Conservation (phyloP, 1,284 basidiomycete species). For the Fomitiporia mediterranea region DNA sequence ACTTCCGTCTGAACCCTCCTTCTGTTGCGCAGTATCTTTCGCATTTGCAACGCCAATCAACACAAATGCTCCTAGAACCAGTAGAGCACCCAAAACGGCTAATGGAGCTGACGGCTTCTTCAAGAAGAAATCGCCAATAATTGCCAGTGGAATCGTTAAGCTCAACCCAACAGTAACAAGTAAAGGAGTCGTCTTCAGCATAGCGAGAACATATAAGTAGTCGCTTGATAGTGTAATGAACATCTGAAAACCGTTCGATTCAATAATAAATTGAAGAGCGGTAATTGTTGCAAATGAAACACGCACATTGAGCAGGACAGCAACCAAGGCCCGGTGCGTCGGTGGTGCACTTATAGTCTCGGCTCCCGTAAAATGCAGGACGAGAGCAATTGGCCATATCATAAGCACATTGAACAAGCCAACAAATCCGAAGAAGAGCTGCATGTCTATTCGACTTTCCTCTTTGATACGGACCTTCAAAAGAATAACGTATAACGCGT, state of each 20-base stretch:
- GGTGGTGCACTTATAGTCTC: conserved; percentile 78
- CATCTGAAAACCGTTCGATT: conserved; percentile 51
- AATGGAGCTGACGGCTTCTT: conserved; percentile 49
- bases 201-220: conserved; percentile 85
- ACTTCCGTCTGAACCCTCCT: conserved; percentile 25
- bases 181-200: conserved; percentile 95
- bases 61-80: conserved; percentile 66
- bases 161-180: conserved; percentile 93
- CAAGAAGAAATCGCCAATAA: conserved; percentile 73
- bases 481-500: conserved; percentile 88
- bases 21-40: conserved; percentile 25
- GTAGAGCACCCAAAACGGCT: conserved; percentile 60
- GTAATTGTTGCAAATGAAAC: conserved; percentile 11
- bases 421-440: conserved; percentile 91
- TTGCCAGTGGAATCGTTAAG: conserved; percentile 90
- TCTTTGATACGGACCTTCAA: conserved; percentile 84
- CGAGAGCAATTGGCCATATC: conserved; percentile 78
- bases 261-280: conserved; percentile 1
- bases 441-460: conserved; percentile 89
- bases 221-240: conserved; percentile 80
- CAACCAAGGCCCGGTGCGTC: conserved; percentile 52
- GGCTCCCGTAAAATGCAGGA: conserved; percentile 73
- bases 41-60: conserved; percentile 60
- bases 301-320: conserved; percentile 73
- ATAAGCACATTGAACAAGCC: conserved; percentile 84